Base-by-base conservation (phyloP, 2,329 filamentous ascomycete genomes). In the Claviceps purpurea region DNA sequence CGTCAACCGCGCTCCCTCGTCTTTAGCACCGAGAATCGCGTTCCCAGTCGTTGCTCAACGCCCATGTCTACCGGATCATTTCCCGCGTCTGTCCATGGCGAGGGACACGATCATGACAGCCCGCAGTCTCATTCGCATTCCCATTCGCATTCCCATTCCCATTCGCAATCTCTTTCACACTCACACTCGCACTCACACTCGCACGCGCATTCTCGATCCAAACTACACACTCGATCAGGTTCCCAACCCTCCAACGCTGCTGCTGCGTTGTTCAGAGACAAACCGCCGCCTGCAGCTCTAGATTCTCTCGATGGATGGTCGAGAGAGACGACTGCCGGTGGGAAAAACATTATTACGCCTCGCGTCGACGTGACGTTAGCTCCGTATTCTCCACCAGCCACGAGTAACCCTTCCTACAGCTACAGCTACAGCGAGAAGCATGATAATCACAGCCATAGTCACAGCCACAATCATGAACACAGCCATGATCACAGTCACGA, bases 1-100 rank as follows among this genome's bases (percentile, higher is more conserved):
- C 77, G n/a, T 70, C 74, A 39, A 69, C 75, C 39, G 68, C 73
- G 41, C 63, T 77, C 46, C 71, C 73, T 50, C 73, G 73, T 57
- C 70, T 69, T 53, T 70, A 76, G 57, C 66, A 72, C 51, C 69
- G 69, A 48, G 64, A 69, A 54, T 62, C 68, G 46, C 68, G 73
- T 57, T 63, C 69, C 8, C 68, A 66, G 56, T 56, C 66, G 47
- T 64, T 67, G 14, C 68, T 75, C 49, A 69, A 70, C 49, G 67
- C 70, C 64, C 46, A 63, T 65, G 57, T 65, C 68, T 37, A 64
- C 60, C 45, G 62, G 62, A 22, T 65, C 60, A 46, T 59, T 66
- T 10, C 57, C 61, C 34, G 57, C 63, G 43, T 63, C 64, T 47
- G 55, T 61, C 39, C 65, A 69, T 13, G 61, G 65, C 54, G 59